These are phyloP conservation scores for Stereum hirsutum DNA, from an alignment of 1,284 basidiomycete species.

Conservation along the genomic window DNA sequence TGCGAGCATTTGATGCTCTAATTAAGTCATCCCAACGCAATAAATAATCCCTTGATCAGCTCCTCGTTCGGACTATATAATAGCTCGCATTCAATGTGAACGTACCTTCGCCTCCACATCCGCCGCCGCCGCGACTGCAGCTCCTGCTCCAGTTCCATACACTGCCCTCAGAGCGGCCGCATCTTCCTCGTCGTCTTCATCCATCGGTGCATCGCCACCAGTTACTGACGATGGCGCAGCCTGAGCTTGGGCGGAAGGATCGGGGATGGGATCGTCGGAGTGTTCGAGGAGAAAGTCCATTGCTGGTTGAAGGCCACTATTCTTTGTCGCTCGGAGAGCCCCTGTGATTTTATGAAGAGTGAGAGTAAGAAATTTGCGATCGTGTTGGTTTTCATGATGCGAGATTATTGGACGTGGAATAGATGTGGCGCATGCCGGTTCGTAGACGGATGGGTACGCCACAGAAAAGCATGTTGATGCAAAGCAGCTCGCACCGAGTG, in stretches of 20 bases:
- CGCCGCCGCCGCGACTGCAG: slow-evolving; percentile 18
- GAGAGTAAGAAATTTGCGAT: not conserved
- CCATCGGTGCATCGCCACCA: slow-evolving; percentile 31
- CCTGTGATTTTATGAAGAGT: slow-evolving; percentile 32
- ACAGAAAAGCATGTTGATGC: not conserved
- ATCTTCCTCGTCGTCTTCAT: slow-evolving; percentile 69
- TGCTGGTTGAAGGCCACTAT: slow-evolving; percentile 77
- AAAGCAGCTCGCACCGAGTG: too few relatives aligned
- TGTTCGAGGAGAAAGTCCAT: slow-evolving; percentile 84
- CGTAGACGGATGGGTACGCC: not conserved
- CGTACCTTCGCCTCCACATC: slow-evolving; percentile 57
- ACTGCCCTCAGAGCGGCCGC: slow-evolving; percentile 50
- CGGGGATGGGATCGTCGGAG: slow-evolving; percentile 65
- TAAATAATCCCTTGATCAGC: not conserved
- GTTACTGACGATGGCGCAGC: slow-evolving; percentile 11
- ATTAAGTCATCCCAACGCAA: not conserved
- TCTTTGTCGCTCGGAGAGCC: slow-evolving; percentile 76
- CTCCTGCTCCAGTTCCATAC: slow-evolving; percentile 25
- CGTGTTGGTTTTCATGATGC: too few relatives aligned
- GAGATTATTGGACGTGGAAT: not conserved
- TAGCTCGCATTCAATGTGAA: not conserved
- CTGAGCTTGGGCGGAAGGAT: slow-evolving; percentile 26
- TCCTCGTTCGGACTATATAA: not conserved
- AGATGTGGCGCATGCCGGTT: not conserved
- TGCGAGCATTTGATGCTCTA: slow-evolving; percentile 75